Base-by-base conservation (phyloP, 2,329 filamentous ascomycete genomes). In the Aspergillus ibericus region DNA sequence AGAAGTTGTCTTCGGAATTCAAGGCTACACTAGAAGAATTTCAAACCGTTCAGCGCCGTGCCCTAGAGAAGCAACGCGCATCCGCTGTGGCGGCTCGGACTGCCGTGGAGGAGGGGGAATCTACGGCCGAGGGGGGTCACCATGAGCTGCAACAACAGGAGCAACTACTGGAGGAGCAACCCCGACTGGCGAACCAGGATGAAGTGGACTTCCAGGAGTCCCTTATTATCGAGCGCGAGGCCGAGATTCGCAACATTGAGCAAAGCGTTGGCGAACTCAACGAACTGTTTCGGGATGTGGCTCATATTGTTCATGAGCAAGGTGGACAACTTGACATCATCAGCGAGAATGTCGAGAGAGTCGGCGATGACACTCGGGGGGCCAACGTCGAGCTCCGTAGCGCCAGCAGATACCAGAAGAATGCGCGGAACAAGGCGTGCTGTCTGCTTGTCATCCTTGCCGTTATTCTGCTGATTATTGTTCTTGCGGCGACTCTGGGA, bases 141-240 rank as follows among this genome's bases (percentile, higher is more conserved):
- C 77, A 75, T 46, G 77, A 75, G 49, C 83, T 86, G 62, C 82
- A 86, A 47, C 82, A 86, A 63, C 87, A 90, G 70, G 83, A 89
- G 66, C 85, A 92, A 69, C 87, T 93, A 67, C 83, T 92, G 63
- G 80, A 93, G 68, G 88, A 95, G 66, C 85, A 93, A 66, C 81
- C 90, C 12, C 90, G 91, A 56, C 83, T 98, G 8, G 95, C 93
- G 1, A 85, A 91, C 27, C 95, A 99, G 75, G 89, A 92, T 67
- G 96, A 99, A 72, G 95, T 99, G 44, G 93, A 99, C 73, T 99
- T 97, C 79, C 95, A 99, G 72, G 95, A 99, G 67, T 88, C 90
- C 15, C 82, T 99, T 59, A 99, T 99, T 71, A 88, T 96, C 61
- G 93, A 99, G 81, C 92, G 96, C 55, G 95, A 99, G 76, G 88